phyloP scores from a whole-genome alignment of 1,139 yeast species.

The Candida labiduridarum region DNA sequence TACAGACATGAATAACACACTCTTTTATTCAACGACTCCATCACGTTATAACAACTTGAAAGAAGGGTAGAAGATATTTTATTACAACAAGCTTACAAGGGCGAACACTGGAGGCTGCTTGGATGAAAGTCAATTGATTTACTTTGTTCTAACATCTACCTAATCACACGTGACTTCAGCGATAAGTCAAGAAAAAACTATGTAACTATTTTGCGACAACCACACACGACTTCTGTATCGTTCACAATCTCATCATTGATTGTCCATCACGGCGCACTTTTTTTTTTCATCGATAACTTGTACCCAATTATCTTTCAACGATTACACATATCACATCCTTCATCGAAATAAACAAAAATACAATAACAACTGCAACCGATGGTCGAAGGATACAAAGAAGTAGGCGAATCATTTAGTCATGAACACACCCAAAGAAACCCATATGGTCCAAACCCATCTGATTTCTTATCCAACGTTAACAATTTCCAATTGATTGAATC shows the following conservation, averaged over 20 bases:
- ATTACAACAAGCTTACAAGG: too few species aligned
- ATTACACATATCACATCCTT: too few species aligned
- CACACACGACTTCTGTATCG: neutral
- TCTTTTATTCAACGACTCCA: too few species aligned
- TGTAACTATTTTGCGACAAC: neutral
- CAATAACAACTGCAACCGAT: neutral
- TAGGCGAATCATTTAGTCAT: constrained; percentile 10
- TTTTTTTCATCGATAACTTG: neutral
- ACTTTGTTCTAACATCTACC: too few species aligned
- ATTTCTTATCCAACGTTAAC: constrained; percentile 85
- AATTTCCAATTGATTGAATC: constrained; percentile 93
- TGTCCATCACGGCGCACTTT: neutral
- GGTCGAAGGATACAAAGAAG: constrained; percentile 13
- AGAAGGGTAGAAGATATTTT: too few species aligned
- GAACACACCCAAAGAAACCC: constrained; percentile 52
- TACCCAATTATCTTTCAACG: neutral
- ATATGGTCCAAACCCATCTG: constrained; percentile 95
- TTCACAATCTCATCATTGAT: neutral
- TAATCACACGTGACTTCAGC: too few species aligned
- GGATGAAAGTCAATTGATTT: too few species aligned
- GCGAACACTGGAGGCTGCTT: too few species aligned
- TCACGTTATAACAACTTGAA: too few species aligned
- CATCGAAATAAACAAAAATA: neutral
- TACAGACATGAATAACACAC: too few species aligned
- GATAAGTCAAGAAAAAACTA: neutral